Conservation (phyloP, 257 asterid genomes). For the Nicotiana benthamiana region DNA sequence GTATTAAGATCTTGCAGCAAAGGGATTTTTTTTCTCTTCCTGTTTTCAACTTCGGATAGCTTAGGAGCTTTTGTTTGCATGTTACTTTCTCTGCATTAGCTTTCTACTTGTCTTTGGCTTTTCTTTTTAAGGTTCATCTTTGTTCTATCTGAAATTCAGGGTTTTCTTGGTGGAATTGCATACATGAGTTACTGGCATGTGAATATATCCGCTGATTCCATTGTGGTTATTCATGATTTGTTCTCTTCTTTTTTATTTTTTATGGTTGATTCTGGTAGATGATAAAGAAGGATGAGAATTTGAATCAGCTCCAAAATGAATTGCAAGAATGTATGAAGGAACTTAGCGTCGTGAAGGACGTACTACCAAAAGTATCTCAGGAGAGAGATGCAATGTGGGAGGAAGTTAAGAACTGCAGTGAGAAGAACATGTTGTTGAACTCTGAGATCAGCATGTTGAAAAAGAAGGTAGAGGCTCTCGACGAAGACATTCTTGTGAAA, state of each 20-base stretch:
- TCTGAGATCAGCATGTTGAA: conserved; percentile 55
- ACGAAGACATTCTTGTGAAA: conserved; percentile 79
- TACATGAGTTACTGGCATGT: background rate
- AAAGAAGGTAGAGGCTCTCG: conserved; percentile 81
- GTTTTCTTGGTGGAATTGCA: background rate
- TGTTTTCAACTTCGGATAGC: background rate
- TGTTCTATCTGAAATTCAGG: background rate
- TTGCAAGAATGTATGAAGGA: conserved; percentile 80
- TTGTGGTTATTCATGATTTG: background rate
- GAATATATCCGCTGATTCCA: background rate
- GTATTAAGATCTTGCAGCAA: background rate
- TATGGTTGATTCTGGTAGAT: conserved; percentile 30
- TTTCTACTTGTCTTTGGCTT: background rate
- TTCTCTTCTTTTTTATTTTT: background rate
- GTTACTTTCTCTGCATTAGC: background rate
- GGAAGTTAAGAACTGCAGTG: conserved; percentile 64
- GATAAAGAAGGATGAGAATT: conserved; percentile 74
- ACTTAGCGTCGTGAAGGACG: conserved; percentile 54
- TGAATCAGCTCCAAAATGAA: conserved; percentile 57
- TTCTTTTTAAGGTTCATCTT: background rate
- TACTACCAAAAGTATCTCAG: conserved; percentile 71
- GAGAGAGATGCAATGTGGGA: conserved; percentile 94
- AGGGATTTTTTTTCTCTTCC: background rate
- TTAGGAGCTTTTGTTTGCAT: background rate
- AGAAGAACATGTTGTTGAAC: conserved; percentile 70